Conservation (phyloP, 192 early-diverging fungal genomes). For the Mycoemilia scoparia region DNA sequence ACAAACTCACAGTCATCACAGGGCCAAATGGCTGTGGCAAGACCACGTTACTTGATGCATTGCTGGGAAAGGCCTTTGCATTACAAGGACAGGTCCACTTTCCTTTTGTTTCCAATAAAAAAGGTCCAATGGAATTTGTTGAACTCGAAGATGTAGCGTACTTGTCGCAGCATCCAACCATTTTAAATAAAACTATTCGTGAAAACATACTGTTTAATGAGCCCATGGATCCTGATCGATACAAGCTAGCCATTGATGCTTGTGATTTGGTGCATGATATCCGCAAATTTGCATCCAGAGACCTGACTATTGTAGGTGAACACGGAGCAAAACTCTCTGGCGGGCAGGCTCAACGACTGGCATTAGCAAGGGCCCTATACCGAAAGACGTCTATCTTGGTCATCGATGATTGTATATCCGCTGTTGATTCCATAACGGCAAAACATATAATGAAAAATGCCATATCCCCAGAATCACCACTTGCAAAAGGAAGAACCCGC, state of each 20-base stretch:
- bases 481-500: too few species aligned
- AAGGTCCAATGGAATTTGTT: too few species aligned
- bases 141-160: too few species aligned
- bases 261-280: constrained; percentile 72
- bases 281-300: constrained; percentile 59
- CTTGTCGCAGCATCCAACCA: constrained; percentile 54
- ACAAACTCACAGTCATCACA: constrained; percentile 54
- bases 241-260: constrained; percentile 49
- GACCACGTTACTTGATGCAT: constrained; percentile 54
- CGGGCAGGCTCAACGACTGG: constrained; percentile 74
- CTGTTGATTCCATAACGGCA: constrained; percentile 86
- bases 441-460: constrained; percentile 60
- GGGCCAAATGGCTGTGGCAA: constrained; percentile 87
- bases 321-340: constrained; percentile 65
- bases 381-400: constrained; percentile 32
- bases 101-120: too few species aligned
- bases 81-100: too few species aligned
- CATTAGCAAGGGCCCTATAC: constrained; percentile 78
- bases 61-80: constrained; percentile 51
- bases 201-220: constrained; percentile 77
- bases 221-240: constrained; percentile 44
- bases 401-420: constrained; percentile 76
- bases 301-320: constrained; percentile 80
- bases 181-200: constrained; percentile 49
- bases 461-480: too few species aligned